Base-by-base conservation (phyloP, 768 basidiomycete species). In the Agrocybe chaxingu region DNA sequence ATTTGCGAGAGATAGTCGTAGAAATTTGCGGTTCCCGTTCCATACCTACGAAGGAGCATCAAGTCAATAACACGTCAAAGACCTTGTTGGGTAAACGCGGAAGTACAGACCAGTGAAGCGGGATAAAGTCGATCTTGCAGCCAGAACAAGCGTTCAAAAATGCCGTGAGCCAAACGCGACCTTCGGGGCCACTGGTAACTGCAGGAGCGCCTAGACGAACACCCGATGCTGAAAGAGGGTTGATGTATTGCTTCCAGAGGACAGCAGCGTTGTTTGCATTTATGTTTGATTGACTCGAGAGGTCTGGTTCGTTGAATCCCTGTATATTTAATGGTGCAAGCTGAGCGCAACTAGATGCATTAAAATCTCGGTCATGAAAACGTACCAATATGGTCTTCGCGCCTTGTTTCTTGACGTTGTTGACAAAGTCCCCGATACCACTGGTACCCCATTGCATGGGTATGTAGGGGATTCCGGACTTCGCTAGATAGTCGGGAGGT, bases 361-460 rank as follows among this genome's bases (percentile, higher is more conserved):
- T 24, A 3, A 24, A 24, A 24, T 24, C 24, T 24, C 24, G 3
- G 24, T 24, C 24, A 24, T 24, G 24, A 2, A 29, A n/a, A 47
- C 56, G 42, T 45, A 66, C 81, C 12, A 80, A 59, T 38, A 73
- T 68, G 30, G 55, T 60, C 42, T 66, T 61, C 39, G 76, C 70
- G 53, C 77, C 75, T 38, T 72, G 55, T 13, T 61, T 54, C 31
- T 56, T 52, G 13, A 70, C 62, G 7, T 50, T 56, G 6, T 54
- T 40, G 12, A 61, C 58, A 40, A 72, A 63, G 37, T 54, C 61
- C 47, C 69, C 59, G 34, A 66, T 63, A 29, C 65, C 62, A 30
- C 42, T 47, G 3, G 58, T 45, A 18, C 70, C 70, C 70, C 70
- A 72, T 54, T 71, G 70, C 71, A 72, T 72, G 0, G 71, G 71